Conservation (phyloP, 495 filamentous ascomycete species). For the Xylaria cubensis region DNA sequence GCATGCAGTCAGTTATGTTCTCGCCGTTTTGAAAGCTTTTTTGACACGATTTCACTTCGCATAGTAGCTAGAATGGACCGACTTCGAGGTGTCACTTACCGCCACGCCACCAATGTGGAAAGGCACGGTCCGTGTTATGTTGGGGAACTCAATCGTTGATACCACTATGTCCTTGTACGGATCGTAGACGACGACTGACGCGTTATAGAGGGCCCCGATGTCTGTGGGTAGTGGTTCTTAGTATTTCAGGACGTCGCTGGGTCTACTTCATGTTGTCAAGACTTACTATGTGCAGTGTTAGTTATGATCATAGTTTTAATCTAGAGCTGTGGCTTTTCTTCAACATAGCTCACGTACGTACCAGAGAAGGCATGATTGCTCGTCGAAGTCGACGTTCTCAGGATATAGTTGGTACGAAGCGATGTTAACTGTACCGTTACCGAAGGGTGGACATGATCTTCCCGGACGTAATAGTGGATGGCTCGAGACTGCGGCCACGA, state of each 20-base stretch:
- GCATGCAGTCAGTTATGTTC: not conserved
- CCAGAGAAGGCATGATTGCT: slow-evolving; percentile 38
- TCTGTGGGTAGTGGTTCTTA: not conserved
- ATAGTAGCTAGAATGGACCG: not conserved
- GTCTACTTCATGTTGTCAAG: not conserved
- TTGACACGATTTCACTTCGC: not conserved
- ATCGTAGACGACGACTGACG: slow-evolving; percentile 42
- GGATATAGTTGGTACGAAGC: slow-evolving; percentile 45
- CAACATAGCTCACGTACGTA: not conserved
- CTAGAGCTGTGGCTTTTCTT: slow-evolving; percentile 11
- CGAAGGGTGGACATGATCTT: slow-evolving; percentile 38
- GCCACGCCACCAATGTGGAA: slow-evolving; percentile 44
- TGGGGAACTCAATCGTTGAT: slow-evolving; percentile 37
- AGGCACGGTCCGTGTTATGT: slow-evolving; percentile 36
- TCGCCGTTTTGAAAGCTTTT: too few relatives aligned
- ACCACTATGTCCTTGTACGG: slow-evolving; percentile 40
- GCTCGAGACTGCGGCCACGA: slow-evolving; percentile 18
- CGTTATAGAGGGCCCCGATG: slow-evolving; percentile 33
- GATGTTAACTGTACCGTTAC: slow-evolving; percentile 39
- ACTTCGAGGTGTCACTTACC: not conserved
- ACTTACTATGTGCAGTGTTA: not conserved
- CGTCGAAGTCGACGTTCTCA: slow-evolving; percentile 48
- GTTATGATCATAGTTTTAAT: slow-evolving; percentile 27
- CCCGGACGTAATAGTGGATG: slow-evolving; percentile 12
- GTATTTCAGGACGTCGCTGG: not conserved